Evolutionary conservation across 1,284 basidiomycete genomes (phyloP).

Genomic region (Puccinia horiana): DNA sequence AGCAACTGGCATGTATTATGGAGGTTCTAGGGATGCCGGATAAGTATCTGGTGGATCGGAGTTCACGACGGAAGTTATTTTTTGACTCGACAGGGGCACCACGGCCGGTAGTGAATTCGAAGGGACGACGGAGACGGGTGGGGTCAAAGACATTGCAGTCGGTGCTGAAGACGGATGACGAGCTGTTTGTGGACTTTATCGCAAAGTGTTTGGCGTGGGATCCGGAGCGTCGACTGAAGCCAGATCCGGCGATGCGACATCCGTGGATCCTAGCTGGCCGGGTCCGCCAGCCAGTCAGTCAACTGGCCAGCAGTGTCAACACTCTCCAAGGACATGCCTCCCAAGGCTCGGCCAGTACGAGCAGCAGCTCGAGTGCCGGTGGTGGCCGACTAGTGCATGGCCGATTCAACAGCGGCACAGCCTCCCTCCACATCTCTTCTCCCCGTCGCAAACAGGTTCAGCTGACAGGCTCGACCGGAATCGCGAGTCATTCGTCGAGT

Average conservation of each 20-base stretch:
- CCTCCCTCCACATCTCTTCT: conserved; percentile 31
- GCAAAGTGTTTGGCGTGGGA: conserved; percentile 96
- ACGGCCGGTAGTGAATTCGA: conserved; percentile 91
- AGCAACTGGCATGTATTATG: conserved; percentile 99
- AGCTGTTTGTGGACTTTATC: conserved; percentile 69
- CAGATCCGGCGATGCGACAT: conserved; percentile 71
- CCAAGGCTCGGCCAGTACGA: too few species aligned
- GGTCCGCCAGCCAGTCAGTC: not conserved
- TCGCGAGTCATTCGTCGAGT: not conserved
- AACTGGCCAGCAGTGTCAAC: not conserved
- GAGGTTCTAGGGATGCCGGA: conserved; percentile 95
- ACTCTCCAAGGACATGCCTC: not conserved
- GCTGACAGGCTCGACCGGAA: not conserved
- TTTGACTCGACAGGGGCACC: conserved; percentile 93
- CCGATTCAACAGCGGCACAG: conserved; percentile 4
- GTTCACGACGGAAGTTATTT: conserved; percentile 90
- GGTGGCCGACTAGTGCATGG: conserved; percentile 7
- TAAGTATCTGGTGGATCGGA: conserved; percentile 88
- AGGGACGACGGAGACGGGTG: conserved; percentile 86
- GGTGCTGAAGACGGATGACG: conserved; percentile 75
- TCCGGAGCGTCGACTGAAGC: conserved; percentile 91
- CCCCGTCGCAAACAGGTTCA: conserved; percentile 38
- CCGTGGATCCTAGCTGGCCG: conserved; percentile 54
- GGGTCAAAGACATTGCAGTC: conserved; percentile 84
- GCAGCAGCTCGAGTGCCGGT: not conserved